A percentile compares a stretch with the other conserved stretches of the same genome.
Evolutionary conservation across 2,329 filamentous ascomycete species (phyloP).

Genomic region (Fusarium oligoseptatum): DNA sequence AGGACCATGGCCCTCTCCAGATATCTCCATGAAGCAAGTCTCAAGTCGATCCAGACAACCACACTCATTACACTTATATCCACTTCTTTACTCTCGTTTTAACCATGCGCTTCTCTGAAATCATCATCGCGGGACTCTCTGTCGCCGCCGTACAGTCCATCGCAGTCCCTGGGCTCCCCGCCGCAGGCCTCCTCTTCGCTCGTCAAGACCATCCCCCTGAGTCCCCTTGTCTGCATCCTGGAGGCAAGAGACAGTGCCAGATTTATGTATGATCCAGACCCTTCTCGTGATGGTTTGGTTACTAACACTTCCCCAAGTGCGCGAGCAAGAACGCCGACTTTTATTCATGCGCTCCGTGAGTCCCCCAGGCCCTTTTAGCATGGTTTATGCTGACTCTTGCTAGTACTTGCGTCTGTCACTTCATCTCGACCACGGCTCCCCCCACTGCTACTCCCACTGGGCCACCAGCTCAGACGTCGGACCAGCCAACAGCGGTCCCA

Average conservation of each 20-base stretch:
- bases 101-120: background rate
- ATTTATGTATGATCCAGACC: background rate
- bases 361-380: background rate
- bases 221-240: background rate
- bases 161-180: background rate
- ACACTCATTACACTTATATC: background rate
- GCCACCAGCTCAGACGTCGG: background rate
- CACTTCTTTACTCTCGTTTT: background rate
- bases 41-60: background rate
- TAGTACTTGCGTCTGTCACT: background rate
- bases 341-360: background rate
- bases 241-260: background rate
- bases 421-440: background rate
- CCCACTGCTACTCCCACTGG: background rate
- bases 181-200: background rate
- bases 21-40: background rate
- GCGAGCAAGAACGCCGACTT: background rate
- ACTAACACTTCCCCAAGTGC: background rate
- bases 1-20: background rate
- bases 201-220: background rate
- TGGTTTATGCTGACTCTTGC: background rate
- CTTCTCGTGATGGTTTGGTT: background rate
- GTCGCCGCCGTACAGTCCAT: background rate
- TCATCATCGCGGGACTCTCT: background rate
- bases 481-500: background rate